Evolutionary conservation across 2,329 filamentous ascomycete species (phyloP).

Genomic region (Fusarium musae): DNA sequence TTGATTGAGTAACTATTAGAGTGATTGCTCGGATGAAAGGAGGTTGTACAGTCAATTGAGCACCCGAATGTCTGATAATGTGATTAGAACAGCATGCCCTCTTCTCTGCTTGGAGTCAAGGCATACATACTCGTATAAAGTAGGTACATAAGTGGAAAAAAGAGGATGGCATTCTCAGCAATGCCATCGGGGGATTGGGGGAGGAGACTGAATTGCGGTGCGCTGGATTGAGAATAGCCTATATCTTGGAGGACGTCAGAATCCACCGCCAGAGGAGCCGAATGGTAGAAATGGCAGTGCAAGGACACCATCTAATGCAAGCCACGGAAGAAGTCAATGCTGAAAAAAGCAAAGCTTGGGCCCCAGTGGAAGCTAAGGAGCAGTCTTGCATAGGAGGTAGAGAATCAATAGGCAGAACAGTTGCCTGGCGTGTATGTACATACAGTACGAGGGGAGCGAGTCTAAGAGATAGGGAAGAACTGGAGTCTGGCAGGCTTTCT

Average conservation of each 20-base stretch:
- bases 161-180: slow-evolving; percentile 27
- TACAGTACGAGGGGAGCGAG: background rate
- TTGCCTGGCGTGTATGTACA: background rate
- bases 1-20: background rate
- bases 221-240: slow-evolving; percentile 28
- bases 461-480: background rate
- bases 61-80: background rate
- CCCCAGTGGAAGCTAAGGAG: background rate
- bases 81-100: background rate
- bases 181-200: slow-evolving; percentile 19
- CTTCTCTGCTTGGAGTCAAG: background rate
- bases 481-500: background rate
- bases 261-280: background rate
- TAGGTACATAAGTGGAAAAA: background rate
- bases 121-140: background rate
- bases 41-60: background rate
- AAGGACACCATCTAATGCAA: slow-evolving; percentile 14
- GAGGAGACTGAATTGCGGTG: slow-evolving; percentile 17
- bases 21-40: background rate
- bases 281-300: background rate
- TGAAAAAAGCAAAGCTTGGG: slow-evolving; percentile 5
- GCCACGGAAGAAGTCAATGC: slow-evolving; percentile 1
- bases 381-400: background rate
- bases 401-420: background rate
- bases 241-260: slow-evolving; percentile 4